A percentile compares a stretch with the other conserved stretches of the same genome.
Evolutionary conservation across 2,329 filamentous ascomycete species (phyloP).

Genomic region (Sporothrix mexicana): DNA sequence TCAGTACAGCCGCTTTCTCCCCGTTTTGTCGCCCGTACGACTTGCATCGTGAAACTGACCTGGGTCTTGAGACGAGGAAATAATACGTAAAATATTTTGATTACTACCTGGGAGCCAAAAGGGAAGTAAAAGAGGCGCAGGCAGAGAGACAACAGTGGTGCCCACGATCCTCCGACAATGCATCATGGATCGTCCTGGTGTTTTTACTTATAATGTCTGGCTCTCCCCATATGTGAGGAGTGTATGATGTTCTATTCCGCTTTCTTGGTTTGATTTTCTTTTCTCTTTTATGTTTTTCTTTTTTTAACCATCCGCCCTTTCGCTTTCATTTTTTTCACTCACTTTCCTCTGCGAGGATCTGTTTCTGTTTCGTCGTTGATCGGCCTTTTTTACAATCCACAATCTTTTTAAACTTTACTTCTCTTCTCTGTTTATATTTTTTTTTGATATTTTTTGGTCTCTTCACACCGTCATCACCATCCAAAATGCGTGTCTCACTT

Average conservation of each 20-base stretch:
- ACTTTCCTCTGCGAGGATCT: slow-evolving; percentile 27
- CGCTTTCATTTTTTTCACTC: neutral
- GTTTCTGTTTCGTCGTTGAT: slow-evolving; percentile 35
- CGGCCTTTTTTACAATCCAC: slow-evolving; percentile 5
- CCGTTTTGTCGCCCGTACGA: neutral
- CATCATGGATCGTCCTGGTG: slow-evolving; percentile 8
- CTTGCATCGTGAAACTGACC: slow-evolving; percentile 17
- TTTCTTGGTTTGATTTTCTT: slow-evolving; percentile 22
- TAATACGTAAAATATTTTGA: neutral
- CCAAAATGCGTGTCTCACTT: slow-evolving; percentile 36
- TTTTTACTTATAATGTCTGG: neutral
- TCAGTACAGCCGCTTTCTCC: neutral
- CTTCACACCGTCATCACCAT: neutral
- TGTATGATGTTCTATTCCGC: slow-evolving; percentile 16
- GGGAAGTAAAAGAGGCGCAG: slow-evolving; percentile 11
- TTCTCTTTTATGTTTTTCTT: neutral
- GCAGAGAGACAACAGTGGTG: neutral
- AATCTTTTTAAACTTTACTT: neutral
- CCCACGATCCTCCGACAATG: slow-evolving; percentile 5
- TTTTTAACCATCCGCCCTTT: neutral
- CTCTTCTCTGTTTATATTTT: neutral
- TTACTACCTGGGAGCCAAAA: neutral
- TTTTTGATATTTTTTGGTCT: neutral
- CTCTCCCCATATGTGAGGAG: neutral
- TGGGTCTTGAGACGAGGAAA: slow-evolving; percentile 5